Evolutionary conservation across 257 asterid genomes (phyloP).

Genomic region (Lavandula angustifolia): DNA sequence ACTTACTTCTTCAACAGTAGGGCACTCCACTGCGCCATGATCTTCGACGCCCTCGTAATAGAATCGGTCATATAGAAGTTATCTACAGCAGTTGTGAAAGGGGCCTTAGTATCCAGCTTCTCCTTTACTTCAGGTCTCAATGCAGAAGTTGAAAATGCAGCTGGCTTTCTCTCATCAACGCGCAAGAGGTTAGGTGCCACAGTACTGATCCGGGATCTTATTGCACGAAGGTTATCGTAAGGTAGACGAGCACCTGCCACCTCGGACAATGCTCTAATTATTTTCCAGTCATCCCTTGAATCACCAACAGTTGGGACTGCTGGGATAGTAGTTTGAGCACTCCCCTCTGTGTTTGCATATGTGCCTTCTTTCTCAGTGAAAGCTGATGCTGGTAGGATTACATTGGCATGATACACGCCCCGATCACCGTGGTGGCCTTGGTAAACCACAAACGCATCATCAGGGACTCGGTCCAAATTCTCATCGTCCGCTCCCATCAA

Average conservation of each 20-base stretch:
- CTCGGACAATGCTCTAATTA: slow-evolving; percentile 82
- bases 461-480: slow-evolving; percentile 70
- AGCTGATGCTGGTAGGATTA: slow-evolving; percentile 90
- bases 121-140: slow-evolving; percentile 71
- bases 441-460: slow-evolving; percentile 92
- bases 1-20: slow-evolving; percentile 55
- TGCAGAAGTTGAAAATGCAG: slow-evolving; percentile 61
- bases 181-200: slow-evolving; percentile 89
- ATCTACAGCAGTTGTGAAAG: slow-evolving; percentile 60
- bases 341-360: slow-evolving; percentile 87
- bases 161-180: slow-evolving; percentile 78
- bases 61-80: slow-evolving; percentile 96
- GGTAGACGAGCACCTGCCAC: slow-evolving; percentile 68
- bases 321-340: slow-evolving; percentile 80
- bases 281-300: slow-evolving; percentile 95
- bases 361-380: slow-evolving; percentile 95
- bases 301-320: slow-evolving; percentile 99
- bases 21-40: slow-evolving; percentile 95
- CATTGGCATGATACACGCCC: slow-evolving; percentile 88
- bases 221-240: slow-evolving; percentile 56
- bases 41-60: slow-evolving; percentile 91
- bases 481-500: slow-evolving; percentile 96
- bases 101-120: slow-evolving; percentile 45
- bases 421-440: slow-evolving; percentile 98
- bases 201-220: slow-evolving; percentile 66